Base-by-base conservation (phyloP, 345 rosid genomes). In the Odontarrhena argentea region DNA sequence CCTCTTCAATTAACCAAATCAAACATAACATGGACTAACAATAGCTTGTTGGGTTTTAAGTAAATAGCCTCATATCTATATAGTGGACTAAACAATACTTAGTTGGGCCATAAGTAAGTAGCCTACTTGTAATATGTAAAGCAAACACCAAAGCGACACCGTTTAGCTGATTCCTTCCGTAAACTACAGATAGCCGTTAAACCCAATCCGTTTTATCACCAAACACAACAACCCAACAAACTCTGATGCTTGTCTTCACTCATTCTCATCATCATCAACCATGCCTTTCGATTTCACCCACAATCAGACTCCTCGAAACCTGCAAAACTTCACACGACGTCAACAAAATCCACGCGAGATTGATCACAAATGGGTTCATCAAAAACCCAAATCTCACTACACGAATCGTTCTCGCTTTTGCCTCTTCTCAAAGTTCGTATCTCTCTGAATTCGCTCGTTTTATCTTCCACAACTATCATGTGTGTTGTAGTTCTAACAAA, bases 291-390 rank as follows among this genome's bases (percentile, higher is more conserved):
- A 72, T 68, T 7, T 63, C 63, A 14, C 35, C 74, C 43, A 67
- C 67, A 2, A 37, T 77, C 36, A 41, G 56, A 12, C 67, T 72
- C 18, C 70, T 77, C n/a, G 35, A 49, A 67, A 18, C 12, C 53
- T 77, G 74, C 45, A 51, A 18, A 77, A 54, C 35, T 14, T 51
- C 65, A 2, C 24, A 71, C 3, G 80, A 77, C 7, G 67, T 77
- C 0, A 38, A 37, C 8, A 56, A 61, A 66, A 52, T 77, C 49
- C 81, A 77, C 55, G 74, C 69, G 4, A 58, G 68, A 36, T 24
- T 80, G 66, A 74, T 77, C 28, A 70, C 72, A 6, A 70, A 69
- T 2, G 83, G 83, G 26, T 48, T 74, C 50, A 74, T 80, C 56
- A 58, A 34, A 63, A 74, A 34, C 66, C 32, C 38, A 2, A 12